A percentile compares a stretch with the other conserved stretches of the same genome.
phyloP scores from a whole-genome alignment of 306 rosid species.

The Crataegus laevigata region DNA sequence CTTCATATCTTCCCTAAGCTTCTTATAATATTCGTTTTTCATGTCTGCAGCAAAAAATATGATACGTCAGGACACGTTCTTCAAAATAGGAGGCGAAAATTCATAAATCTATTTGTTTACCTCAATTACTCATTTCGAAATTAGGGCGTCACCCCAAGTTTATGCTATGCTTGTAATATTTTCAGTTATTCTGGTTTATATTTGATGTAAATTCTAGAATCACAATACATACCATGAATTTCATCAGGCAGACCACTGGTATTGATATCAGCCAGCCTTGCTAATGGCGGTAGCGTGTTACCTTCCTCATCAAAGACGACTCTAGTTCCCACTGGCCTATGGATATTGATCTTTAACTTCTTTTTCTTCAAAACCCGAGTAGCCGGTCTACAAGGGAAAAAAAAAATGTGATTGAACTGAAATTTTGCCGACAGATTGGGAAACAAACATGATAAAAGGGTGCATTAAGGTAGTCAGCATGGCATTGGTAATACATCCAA shows the following conservation, averaged over 20 bases:
- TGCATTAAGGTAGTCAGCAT: no score
- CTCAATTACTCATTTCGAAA: not conserved
- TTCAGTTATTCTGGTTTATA: not conserved
- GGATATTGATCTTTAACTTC: slow-evolving; percentile 76
- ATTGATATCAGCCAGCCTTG: slow-evolving; percentile 53
- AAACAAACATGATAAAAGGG: not conserved
- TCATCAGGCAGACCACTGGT: slow-evolving; percentile 44
- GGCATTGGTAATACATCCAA: no score
- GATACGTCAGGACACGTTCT: not conserved
- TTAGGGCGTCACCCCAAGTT: not conserved
- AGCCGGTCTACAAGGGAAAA: slow-evolving; percentile 35
- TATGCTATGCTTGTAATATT: not conserved
- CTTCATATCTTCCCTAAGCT: slow-evolving; percentile 66
- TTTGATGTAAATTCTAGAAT: not conserved
- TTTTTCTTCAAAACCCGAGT: slow-evolving; percentile 65
- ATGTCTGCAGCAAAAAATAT: slow-evolving; percentile 31
- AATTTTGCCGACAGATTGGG: not conserved
- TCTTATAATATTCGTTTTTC: slow-evolving; percentile 61
- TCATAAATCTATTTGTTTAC: not conserved
- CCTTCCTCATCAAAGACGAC: slow-evolving; percentile 89
- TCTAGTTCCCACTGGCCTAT: slow-evolving; percentile 70
- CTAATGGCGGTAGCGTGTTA: slow-evolving; percentile 67
- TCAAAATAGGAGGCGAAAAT: not conserved
- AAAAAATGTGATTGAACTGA: slow-evolving; percentile 8
- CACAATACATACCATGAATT: slow-evolving; percentile 34